These are phyloP conservation scores for Castanospermum australe DNA, from an alignment of 306 rosid genomes.

Conservation along the genomic window DNA sequence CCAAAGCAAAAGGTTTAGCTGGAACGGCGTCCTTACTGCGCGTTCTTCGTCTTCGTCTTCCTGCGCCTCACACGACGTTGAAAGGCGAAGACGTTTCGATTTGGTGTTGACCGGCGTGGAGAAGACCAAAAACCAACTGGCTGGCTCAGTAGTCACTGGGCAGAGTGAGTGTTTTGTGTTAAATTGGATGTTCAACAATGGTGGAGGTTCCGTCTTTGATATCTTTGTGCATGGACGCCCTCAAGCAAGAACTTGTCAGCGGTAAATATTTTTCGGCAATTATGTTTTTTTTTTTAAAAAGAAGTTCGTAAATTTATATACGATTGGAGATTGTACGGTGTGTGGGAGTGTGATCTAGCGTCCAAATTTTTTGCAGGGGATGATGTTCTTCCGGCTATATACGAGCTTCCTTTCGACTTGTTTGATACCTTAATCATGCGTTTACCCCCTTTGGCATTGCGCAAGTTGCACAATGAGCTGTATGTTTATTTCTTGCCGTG, in stretches of 20 bases:
- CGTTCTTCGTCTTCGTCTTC: too few relatives aligned
- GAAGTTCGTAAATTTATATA: background rate
- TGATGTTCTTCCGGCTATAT: slow-evolving; percentile 38
- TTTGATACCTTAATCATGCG: slow-evolving; percentile 43
- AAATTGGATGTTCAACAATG: slow-evolving; percentile 27
- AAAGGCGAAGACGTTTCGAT: too few relatives aligned
- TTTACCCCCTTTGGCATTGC: slow-evolving; percentile 58
- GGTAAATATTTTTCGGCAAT: slow-evolving; percentile 16
- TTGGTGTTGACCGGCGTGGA: too few relatives aligned
- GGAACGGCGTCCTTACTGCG: too few relatives aligned
- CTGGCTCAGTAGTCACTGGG: too few relatives aligned
- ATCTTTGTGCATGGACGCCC: slow-evolving; percentile 50
- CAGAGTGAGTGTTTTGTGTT: too few relatives aligned
- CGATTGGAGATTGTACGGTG: background rate
- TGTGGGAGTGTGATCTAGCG: background rate
- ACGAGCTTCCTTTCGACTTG: slow-evolving; percentile 53
- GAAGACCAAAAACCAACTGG: too few relatives aligned
- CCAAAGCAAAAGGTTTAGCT: too few relatives aligned
- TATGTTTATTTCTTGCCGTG: slow-evolving; percentile 23
- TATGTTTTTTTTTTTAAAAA: background rate
- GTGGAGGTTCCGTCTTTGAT: slow-evolving; percentile 52
- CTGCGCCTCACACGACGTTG: too few relatives aligned
- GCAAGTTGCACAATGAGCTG: slow-evolving; percentile 47
- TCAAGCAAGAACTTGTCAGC: slow-evolving; percentile 39
- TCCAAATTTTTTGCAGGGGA: slow-evolving; percentile 43